Conservation (phyloP, 2,329 filamentous ascomycete species). For the Tolypocladium guangdongense region DNA sequence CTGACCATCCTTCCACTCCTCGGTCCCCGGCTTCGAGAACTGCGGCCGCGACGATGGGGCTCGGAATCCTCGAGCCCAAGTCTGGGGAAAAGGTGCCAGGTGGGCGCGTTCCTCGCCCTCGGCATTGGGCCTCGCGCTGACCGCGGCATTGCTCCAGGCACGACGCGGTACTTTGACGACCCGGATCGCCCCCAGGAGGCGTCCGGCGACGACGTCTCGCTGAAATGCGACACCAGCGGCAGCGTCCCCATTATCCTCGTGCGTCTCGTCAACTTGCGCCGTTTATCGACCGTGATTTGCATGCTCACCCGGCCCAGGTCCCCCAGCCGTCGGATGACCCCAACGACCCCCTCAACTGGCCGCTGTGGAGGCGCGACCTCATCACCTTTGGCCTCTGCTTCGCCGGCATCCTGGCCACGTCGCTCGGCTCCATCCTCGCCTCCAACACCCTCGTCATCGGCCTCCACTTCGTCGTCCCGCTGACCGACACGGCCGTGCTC, state of each 20-base stretch:
- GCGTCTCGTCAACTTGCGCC: too few species aligned
- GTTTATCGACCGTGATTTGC: too few species aligned
- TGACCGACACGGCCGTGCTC: conserved; percentile 69
- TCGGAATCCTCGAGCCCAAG: conserved; percentile 63
- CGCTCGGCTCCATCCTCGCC: conserved; percentile 76
- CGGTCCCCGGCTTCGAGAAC: not conserved
- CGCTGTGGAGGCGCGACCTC: conserved; percentile 72
- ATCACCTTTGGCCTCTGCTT: conserved; percentile 72
- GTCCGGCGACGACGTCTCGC: conserved; percentile 27
- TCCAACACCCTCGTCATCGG: conserved; percentile 76
- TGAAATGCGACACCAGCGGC: conserved; percentile 66
- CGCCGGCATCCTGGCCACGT: conserved; percentile 71
- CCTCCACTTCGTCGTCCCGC: conserved; percentile 50
- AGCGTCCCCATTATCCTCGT: conserved; percentile 66
- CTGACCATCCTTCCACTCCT: not conserved
- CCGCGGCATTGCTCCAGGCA: conserved; percentile 29
- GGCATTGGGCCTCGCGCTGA: conserved; percentile 9
- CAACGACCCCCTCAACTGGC: conserved; percentile 81
- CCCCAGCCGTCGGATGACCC: conserved; percentile 87
- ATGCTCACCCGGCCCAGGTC: conserved; percentile 19
- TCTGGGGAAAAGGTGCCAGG: conserved; percentile 63
- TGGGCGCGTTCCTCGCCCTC: conserved; percentile 21
- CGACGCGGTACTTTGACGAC: conserved; percentile 54
- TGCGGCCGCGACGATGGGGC: conserved; percentile 20
- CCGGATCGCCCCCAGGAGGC: conserved; percentile 34